Conservation (phyloP, 768 basidiomycete species). For the Kwoniella bestiolae region DNA sequence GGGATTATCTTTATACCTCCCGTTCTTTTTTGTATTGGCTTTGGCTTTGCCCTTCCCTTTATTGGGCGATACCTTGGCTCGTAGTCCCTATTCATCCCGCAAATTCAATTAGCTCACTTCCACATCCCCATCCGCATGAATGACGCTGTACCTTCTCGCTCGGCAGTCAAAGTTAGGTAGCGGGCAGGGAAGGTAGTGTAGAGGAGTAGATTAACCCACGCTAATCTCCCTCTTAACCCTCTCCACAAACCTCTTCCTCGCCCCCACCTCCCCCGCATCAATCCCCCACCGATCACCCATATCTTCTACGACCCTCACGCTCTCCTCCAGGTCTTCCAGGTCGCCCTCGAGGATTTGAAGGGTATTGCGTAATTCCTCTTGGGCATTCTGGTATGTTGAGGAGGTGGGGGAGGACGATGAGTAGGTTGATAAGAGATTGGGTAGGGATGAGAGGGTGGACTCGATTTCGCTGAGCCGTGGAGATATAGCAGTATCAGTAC, state of each 20-base stretch:
- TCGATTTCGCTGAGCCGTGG: conserved; percentile 43
- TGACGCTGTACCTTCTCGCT: no score
- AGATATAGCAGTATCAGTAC: background rate
- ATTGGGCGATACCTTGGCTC: background rate
- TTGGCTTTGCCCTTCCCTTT: conserved; percentile 32
- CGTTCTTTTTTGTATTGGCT: background rate
- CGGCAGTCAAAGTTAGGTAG: no score
- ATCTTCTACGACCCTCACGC: conserved; percentile 86
- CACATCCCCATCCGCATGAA: no score
- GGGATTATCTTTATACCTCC: conserved; percentile 41
- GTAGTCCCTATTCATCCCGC: background rate
- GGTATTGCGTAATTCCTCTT: conserved; percentile 71
- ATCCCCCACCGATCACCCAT: conserved; percentile 86
- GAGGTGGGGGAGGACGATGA: conserved; percentile 16
- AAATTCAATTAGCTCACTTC: background rate
- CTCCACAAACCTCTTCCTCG: conserved; percentile 75
- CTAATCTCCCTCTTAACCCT: conserved; percentile 75
- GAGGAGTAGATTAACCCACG: conserved; percentile 62
- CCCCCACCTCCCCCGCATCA: conserved; percentile 73
- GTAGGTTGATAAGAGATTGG: conserved; percentile 27
- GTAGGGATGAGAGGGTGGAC: conserved; percentile 27
- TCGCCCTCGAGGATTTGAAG: conserved; percentile 81
- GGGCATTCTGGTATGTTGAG: conserved; percentile 34
- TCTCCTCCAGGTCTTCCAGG: conserved; percentile 89
- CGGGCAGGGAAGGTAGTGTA: no score